Conservation (phyloP, 352 stramenopile genomes). For the Globisporangium camurandrum region DNA sequence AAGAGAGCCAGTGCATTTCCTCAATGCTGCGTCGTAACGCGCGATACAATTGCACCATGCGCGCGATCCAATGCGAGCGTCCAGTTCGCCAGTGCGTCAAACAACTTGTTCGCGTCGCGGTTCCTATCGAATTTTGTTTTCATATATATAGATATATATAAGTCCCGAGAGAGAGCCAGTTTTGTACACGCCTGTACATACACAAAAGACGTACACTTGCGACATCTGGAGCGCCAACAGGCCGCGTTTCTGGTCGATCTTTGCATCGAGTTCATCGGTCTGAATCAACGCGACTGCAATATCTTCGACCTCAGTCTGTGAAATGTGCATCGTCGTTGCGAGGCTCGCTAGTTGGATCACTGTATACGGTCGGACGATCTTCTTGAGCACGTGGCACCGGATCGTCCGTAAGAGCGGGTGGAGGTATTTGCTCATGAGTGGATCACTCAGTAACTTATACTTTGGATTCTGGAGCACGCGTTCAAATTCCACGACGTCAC, state of each 20-base stretch:
- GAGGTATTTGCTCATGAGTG: conserved; percentile 89
- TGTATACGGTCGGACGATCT: conserved; percentile 88
- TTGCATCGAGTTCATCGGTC: conserved; percentile 80
- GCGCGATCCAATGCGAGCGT: conserved; percentile 39
- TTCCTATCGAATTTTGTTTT: conserved; percentile 25
- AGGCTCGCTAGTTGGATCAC: conserved; percentile 86
- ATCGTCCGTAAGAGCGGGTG: conserved; percentile 91
- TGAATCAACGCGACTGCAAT: conserved; percentile 90
- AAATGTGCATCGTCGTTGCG: conserved; percentile 87
- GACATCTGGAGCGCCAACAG: conserved; percentile 46
- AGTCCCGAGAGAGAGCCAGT: background rate
- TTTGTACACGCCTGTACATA: background rate
- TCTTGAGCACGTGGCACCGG: conserved; percentile 89
- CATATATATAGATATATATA: too few species aligned
- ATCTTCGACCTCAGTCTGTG: conserved; percentile 78
- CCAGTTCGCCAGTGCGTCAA: conserved; percentile 64
- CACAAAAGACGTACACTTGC: conserved; percentile 30
- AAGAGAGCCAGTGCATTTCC: too few species aligned
- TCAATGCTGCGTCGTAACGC: conserved; percentile 21
- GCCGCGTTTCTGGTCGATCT: conserved; percentile 85
- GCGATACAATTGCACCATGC: conserved; percentile 36
- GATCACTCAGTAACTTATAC: conserved; percentile 88
- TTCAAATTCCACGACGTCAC: conserved; percentile 93
- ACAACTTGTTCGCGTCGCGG: conserved; percentile 55
- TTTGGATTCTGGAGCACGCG: conserved; percentile 88